These are phyloP conservation scores for Clonostachys sp. DNA, from an alignment of 2,329 filamentous ascomycete species.

Conservation along the genomic window DNA sequence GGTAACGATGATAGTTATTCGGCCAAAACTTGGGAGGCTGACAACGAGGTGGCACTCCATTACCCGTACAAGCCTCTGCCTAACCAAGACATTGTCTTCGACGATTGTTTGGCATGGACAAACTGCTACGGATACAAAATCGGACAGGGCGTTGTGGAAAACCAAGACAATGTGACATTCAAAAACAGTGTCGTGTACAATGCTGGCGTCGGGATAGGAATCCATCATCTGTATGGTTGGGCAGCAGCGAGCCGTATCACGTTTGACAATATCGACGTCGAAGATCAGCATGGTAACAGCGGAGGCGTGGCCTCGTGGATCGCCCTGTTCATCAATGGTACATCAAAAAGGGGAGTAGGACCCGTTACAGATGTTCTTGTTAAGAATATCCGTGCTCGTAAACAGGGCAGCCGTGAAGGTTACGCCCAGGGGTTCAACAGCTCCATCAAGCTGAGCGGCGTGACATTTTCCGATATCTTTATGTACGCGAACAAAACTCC, in stretches of 20 bases:
- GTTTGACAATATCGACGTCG: slow-evolving; percentile 1
- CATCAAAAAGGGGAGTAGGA: background rate
- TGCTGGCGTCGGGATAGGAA: background rate
- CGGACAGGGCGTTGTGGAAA: background rate
- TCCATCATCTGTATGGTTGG: background rate
- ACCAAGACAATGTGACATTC: background rate
- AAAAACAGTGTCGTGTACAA: slow-evolving; percentile 1
- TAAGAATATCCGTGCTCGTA: slow-evolving; percentile 1
- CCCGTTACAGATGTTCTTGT: background rate
- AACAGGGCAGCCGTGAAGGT: background rate
- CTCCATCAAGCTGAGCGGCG: background rate
- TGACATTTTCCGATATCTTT: background rate
- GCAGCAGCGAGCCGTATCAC: background rate
- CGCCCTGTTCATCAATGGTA: background rate
- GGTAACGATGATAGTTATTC: slow-evolving; percentile 2
- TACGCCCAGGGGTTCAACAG: background rate
- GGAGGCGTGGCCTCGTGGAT: slow-evolving; percentile 1
- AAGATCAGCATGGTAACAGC: background rate
- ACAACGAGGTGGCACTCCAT: background rate
- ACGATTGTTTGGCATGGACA: slow-evolving; percentile 1
- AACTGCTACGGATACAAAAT: background rate
- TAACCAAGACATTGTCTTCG: slow-evolving; percentile 1
- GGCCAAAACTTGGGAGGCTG: background rate
- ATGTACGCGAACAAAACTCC: slow-evolving; percentile 1
- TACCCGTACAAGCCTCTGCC: background rate